These are phyloP conservation scores for Hypomyces rosellus DNA, from an alignment of 2,329 filamentous ascomycete genomes.

Conservation along the genomic window DNA sequence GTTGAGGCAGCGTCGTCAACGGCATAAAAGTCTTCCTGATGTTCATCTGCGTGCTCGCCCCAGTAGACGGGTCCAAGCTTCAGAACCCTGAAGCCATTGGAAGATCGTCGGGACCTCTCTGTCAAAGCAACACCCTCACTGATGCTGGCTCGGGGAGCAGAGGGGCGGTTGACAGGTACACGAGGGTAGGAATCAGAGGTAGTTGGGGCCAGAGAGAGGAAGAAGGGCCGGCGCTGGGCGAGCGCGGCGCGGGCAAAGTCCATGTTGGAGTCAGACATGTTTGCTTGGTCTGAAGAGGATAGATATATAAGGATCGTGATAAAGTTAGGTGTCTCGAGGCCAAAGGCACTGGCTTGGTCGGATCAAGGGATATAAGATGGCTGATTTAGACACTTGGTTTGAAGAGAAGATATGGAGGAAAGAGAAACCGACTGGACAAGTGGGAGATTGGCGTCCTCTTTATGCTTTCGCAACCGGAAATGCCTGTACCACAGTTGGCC, in stretches of 20 bases:
- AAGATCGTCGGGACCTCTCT: conserved; percentile 39
- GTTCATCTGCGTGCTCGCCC: conserved; percentile 51
- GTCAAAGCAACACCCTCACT: no score
- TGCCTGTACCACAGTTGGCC: not conserved
- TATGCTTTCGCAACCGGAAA: conserved; percentile 18
- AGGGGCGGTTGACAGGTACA: conserved; percentile 25
- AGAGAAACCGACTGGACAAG: conserved; percentile 4
- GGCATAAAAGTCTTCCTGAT: conserved; percentile 52
- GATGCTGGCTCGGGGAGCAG: conserved; percentile 18
- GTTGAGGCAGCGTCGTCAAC: not conserved
- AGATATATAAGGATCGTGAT: conserved; percentile 1
- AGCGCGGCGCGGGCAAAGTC: conserved; percentile 13
- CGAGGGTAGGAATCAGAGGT: conserved; percentile 50
- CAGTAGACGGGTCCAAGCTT: conserved; percentile 61
- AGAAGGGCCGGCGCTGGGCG: conserved; percentile 23
- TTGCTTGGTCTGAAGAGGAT: conserved; percentile 1
- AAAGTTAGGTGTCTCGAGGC: not conserved
- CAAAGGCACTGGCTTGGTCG: not conserved
- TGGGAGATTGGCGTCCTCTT: conserved; percentile 22
- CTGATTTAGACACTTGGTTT: not conserved
- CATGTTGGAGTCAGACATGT: conserved; percentile 5
- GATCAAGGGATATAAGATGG: not conserved
- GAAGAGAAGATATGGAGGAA: conserved; percentile 10
- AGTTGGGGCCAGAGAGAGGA: conserved; percentile 54
- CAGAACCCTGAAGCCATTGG: conserved; percentile 49